phyloP scores from a whole-genome alignment of 805 yeast genomes.

The Saturnispora halmiae region DNA sequence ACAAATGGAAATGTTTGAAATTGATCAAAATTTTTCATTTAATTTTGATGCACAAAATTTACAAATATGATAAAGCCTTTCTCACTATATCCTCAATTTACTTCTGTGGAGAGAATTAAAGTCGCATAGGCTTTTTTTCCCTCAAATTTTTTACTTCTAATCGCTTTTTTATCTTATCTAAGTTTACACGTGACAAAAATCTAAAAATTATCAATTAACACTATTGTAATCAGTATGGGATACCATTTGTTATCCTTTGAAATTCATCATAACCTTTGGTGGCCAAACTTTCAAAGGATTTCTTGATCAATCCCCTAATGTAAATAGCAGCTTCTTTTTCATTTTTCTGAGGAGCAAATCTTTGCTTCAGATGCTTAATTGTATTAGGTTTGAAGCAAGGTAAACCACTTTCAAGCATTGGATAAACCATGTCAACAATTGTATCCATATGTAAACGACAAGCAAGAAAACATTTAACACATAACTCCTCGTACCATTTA shows the following conservation, averaged over 20 bases:
- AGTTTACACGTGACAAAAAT: background rate
- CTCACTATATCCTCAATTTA: too few species aligned
- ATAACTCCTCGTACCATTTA: conserved; percentile 88
- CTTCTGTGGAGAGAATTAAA: too few species aligned
- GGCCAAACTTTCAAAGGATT: conserved; percentile 77
- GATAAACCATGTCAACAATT: conserved; percentile 74
- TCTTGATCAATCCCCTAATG: conserved; percentile 67
- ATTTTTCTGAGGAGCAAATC: conserved; percentile 74
- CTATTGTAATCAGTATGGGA: conserved; percentile 56
- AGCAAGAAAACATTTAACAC: conserved; percentile 85
- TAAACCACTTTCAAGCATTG: conserved; percentile 91
- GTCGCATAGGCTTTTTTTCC: too few species aligned
- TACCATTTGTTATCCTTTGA: conserved; percentile 93
- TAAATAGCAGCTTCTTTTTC: conserved; percentile 79
- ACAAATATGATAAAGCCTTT: conserved; percentile 1
- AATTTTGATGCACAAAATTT: conserved; percentile 5
- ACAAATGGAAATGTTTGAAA: conserved; percentile 6
- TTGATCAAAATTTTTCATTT: conserved; percentile 7
- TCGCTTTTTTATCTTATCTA: background rate
- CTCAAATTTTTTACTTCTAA: background rate
- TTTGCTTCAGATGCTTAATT: conserved; percentile 59
- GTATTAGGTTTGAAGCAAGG: conserved; percentile 93
- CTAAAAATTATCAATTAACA: background rate
- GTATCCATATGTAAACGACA: conserved; percentile 82
- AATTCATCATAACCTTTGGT: conserved; percentile 97